A percentile compares a stretch with the other conserved stretches of the same genome.
Evolutionary conservation across 352 stramenopile species (phyloP).

Genomic region (Phytopythium chamaehyphon): DNA sequence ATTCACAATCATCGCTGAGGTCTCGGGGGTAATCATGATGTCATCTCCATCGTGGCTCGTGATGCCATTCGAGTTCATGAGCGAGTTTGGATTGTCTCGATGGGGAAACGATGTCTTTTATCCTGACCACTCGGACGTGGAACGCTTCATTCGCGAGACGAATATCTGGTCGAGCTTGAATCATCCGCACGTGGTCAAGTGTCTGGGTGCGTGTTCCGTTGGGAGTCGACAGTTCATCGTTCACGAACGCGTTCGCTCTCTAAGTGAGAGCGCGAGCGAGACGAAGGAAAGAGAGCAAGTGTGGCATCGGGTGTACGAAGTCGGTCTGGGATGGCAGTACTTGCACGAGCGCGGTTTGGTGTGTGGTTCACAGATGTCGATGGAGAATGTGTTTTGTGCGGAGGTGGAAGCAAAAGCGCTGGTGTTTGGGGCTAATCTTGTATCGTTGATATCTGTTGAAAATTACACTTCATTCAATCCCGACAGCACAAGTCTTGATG

Average conservation of each 20-base stretch:
- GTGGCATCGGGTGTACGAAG: neutral
- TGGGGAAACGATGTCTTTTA: neutral
- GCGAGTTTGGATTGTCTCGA: neutral
- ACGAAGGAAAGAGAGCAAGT: neutral
- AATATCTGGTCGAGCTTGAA: slow-evolving; percentile 3
- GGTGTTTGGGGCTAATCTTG: neutral
- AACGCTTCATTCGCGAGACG: neutral
- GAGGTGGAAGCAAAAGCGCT: neutral
- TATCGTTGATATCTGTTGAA: too few relatives aligned
- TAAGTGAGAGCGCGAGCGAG: neutral
- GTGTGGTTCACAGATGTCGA: neutral
- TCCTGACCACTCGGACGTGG: neutral
- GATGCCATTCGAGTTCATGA: neutral
- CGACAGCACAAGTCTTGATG: neutral
- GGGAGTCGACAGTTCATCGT: slow-evolving; percentile 4
- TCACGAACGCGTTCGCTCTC: neutral
- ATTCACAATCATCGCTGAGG: neutral
- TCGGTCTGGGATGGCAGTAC: neutral
- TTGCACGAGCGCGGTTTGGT: neutral
- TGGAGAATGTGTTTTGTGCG: neutral
- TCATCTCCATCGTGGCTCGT: neutral
- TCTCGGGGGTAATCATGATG: neutral
- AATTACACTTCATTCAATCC: neutral
- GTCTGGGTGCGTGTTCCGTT: slow-evolving; percentile 16
- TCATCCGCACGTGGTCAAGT: slow-evolving; percentile 12